Conservation (phyloP, 352 stramenopile genomes). For the Thalassiosira hispida region DNA sequence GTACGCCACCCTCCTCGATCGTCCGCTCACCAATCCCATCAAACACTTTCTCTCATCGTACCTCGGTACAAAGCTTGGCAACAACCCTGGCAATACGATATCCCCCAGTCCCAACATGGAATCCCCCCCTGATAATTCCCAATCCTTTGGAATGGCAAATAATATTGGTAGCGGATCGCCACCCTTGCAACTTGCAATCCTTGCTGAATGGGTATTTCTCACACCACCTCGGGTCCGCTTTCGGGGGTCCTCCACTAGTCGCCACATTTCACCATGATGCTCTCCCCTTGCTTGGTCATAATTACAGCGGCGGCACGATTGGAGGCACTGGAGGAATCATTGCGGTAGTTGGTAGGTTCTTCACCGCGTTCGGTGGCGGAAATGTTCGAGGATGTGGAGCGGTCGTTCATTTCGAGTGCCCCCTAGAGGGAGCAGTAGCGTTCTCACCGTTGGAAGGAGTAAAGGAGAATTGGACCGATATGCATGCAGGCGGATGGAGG, state of each 20-base stretch:
- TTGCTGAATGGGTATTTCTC: constrained; percentile 83
- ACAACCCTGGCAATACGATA: constrained; percentile 94
- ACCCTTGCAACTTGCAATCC: constrained; percentile 60
- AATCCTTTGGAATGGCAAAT: constrained; percentile 91
- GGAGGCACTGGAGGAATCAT: constrained; percentile 83
- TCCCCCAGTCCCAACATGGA: constrained; percentile 95
- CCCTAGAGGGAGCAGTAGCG: too few relatives aligned
- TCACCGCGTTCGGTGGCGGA: constrained; percentile 1
- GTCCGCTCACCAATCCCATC: constrained; percentile 61
- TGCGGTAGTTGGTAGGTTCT: constrained; percentile 50
- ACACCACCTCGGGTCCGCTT: constrained; percentile 80
- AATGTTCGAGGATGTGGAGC: not conserved
- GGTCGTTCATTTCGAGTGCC: not conserved
- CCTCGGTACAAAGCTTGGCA: constrained; percentile 93
- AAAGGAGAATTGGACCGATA: too few relatives aligned
- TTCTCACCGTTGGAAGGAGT: too few relatives aligned
- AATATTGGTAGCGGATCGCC: constrained; percentile 93
- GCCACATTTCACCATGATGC: constrained; percentile 94
- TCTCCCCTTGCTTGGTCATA: constrained; percentile 75
- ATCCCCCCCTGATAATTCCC: constrained; percentile 91
- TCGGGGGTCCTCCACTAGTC: constrained; percentile 86
- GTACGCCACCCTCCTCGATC: constrained; percentile 52
- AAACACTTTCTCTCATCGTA: constrained; percentile 90
- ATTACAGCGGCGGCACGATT: constrained; percentile 90
- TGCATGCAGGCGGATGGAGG: too few relatives aligned